Conservation (phyloP, 495 filamentous ascomycete genomes). For the Aspergillus coremiiformis region DNA sequence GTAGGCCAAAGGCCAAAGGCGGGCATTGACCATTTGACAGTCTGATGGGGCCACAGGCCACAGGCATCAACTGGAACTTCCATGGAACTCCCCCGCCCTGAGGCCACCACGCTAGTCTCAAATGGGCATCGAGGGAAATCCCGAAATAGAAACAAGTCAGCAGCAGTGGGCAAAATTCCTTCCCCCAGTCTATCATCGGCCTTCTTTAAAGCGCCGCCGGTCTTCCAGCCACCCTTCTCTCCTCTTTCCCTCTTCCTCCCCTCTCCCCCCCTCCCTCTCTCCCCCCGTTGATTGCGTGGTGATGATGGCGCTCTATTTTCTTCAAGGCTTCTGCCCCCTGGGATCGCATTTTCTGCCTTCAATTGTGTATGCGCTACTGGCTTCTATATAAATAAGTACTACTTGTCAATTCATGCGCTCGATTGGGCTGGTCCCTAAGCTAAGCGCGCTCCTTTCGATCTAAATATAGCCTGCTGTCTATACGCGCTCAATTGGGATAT, state of each 20-base stretch:
- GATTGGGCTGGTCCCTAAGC: slow-evolving; percentile 1
- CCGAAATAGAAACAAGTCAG: slow-evolving; percentile 27
- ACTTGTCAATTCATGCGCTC: not conserved
- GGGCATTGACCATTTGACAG: no score
- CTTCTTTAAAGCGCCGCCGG: slow-evolving; percentile 19
- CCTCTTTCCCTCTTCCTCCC: slow-evolving; percentile 11
- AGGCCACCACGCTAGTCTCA: slow-evolving; percentile 22
- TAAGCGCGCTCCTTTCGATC: not conserved
- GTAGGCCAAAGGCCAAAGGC: slow-evolving; percentile 2
- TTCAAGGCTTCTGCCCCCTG: slow-evolving; percentile 3
- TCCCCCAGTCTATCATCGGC: slow-evolving; percentile 12
- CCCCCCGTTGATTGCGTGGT: not conserved
- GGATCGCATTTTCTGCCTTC: slow-evolving; percentile 5
- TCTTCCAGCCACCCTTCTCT: slow-evolving; percentile 16
- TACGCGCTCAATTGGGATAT: not conserved
- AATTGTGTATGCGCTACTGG: slow-evolving; percentile 9
- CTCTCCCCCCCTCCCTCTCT: slow-evolving; percentile 8
- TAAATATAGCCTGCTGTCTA: slow-evolving; percentile 3
- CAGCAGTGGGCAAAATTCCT: no score
- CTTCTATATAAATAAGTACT: not conserved
- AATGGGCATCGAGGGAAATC: slow-evolving; percentile 10
- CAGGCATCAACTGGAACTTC: slow-evolving; percentile 15
- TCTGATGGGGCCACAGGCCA: no score
- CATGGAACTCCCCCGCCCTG: slow-evolving; percentile 30
- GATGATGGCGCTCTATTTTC: slow-evolving; percentile 11